A percentile compares a stretch with the other conserved stretches of the same genome.
phyloP scores from a whole-genome alignment of 164 flowering plant species.

The Tetracentron sinense region DNA sequence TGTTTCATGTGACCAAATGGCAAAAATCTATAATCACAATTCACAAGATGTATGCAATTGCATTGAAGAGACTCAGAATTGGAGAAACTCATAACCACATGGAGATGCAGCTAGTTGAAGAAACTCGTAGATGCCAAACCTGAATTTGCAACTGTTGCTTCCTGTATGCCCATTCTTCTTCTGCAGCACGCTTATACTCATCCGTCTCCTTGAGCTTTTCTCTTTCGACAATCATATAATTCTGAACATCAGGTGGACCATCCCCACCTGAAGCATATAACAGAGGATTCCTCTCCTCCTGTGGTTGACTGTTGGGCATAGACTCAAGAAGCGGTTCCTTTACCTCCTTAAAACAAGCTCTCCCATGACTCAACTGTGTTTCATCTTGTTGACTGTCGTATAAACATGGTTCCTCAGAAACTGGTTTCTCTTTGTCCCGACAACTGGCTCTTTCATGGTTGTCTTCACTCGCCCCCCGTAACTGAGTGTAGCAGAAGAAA shows the following conservation, averaged over 20 bases:
- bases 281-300: not conserved
- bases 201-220: conserved; percentile 83
- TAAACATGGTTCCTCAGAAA: not conserved
- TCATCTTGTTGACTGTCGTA: too few relatives aligned
- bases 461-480: not conserved
- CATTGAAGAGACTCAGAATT: not conserved
- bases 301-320: not conserved
- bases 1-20: not conserved
- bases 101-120: not conserved
- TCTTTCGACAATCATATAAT: conserved; percentile 41
- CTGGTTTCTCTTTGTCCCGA: conserved; percentile 11
- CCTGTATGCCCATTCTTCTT: conserved; percentile 83
- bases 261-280: conserved; percentile 12
- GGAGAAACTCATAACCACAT: too few relatives aligned
- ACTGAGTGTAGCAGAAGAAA: not conserved
- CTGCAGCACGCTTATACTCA: conserved; percentile 64
- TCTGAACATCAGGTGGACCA: conserved; percentile 13
- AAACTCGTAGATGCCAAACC: conserved; percentile 55
- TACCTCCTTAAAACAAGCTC: not conserved
- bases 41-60: not conserved
- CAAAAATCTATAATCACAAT: not conserved
- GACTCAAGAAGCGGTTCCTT: too few relatives aligned
- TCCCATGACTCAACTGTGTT: not conserved
- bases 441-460: not conserved
- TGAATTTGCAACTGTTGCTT: conserved; percentile 59